Base-by-base conservation (phyloP, 805 yeast genomes). In the Lachancea sp. region DNA sequence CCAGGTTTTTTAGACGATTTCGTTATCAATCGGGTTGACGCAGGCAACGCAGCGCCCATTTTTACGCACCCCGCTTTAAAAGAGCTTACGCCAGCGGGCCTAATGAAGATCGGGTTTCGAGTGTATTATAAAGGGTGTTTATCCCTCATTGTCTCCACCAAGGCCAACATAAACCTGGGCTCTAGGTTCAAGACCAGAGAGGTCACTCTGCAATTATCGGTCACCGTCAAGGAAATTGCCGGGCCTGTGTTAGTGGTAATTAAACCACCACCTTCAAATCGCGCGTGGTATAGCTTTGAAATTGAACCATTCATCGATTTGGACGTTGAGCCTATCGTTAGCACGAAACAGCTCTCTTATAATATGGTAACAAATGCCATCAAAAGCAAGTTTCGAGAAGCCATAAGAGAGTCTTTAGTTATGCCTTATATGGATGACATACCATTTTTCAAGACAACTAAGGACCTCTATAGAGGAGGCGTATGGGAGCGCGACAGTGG, bases 1-100 rank as follows among this genome's bases (percentile, higher is more conserved):
- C 97, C 97, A 1, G 92, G 88, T 1, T 89, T 88, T 52, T 62
- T 92, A 33, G 95, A 87, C 51, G 90, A 85, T 51, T 78, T 92
- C 45, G 77, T 75, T 42, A 82, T 92, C 36, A 77, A 74, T 37
- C 71, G 78, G 39, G 74, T 92, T 12, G 72, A 76, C 46, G 80
- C 85, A 3, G 98, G 98, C 1, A 70, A 71, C 40, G 70, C 88
- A 4, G 85, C 90, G 0, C 98, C 98, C 0, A 70, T 77, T 40
- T 63, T 92, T 29, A 79, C 94, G 0, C 75, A 75, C 50, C 95
- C 96, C 0, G 71, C 71, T 45, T 64, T 90, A 28, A 65, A 70
- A 42, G 83, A 75, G 32, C 65, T 92, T 17, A 73, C 84, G 5
- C 86, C 95, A 0, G 94, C 84, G 41, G 98, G 98, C 0, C 74